Evolutionary conservation across 257 asterid genomes (phyloP), one percentile per base, ranked within the genome.

Genomic region (Paulownia fortunei): DNA sequence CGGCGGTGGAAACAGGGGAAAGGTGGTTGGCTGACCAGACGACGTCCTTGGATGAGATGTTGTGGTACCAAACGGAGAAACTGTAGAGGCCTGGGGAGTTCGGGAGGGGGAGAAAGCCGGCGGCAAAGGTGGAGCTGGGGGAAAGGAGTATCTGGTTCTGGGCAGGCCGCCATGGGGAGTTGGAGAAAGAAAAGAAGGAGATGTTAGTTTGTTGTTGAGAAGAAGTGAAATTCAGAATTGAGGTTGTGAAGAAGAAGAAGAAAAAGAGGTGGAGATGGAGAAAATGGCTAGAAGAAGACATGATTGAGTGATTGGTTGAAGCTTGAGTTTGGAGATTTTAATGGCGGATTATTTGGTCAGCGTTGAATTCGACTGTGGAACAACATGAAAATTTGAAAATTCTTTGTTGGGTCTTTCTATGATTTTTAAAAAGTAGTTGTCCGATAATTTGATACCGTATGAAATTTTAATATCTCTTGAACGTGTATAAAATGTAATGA

Each of bases 11-110:
- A 39, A 92, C 83, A 2, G 92, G 94, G 69, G 71, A 70, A 0
- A 65, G 61, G 44, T 12, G 62, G 64, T 79, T 82, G 62, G 92
- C 91, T 0, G 94, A 87, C 97, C 97, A 92, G 26, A 92, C 87
- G 72, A 84, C 76, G 76, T 69, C 75, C 73, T 8, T 19, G 13
- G 84, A 59, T 37, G 90, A 66, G 68, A 82, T 6, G 75, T 80
- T 82, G 80, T 59, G 59, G 84, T 82, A 92, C 96, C 96, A 92
- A 9, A 92, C 76, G 41, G 92, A 90, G 85, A 92, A 92, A 13
- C 84, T 87, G 85, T 73, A 90, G 70, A 84, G 90, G 47, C 54
- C n/a, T 16, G 77, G 76, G 26, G 87, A 80, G 37, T 23, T 26
- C 18, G 72, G 82, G 32, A 67, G 18, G 27, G 79, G 81, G 64